Base-by-base conservation (phyloP, 495 filamentous ascomycete genomes). In the Hypoxylon perforatum region DNA sequence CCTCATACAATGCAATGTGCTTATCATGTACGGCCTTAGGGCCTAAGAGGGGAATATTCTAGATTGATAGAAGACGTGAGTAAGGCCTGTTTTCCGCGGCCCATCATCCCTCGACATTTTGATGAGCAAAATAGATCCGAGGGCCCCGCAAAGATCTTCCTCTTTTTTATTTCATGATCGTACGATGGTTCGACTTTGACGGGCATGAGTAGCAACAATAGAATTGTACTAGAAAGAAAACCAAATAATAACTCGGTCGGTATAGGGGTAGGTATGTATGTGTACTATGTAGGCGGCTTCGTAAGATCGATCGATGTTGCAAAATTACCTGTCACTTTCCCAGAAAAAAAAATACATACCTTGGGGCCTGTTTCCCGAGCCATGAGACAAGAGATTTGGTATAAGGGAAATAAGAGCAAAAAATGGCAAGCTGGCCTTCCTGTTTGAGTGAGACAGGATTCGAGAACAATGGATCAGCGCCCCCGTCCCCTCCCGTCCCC, bases 381-480 rank as follows among this genome's bases (percentile, higher is more conserved):
- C 19, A 47, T 21, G 28, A 52, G 45, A 64, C 45, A 44, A 25
- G 39, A 63, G 35, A 51, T 30, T 51, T 15, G 19, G 38, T 41
- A 17, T 41, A 9, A 3, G n/a, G 7, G 4, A 7, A 15, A 41
- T 15, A 17, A 0, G 15, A 14, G 14, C 1, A 4, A 6, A 18
- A 3, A 9, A n/a, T n/a, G n/a, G n/a, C n/a, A n/a, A n/a, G n/a
- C n/a, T 9, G 1, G 57, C 45, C 57, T 61, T 61, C 63, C 57
- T 57, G 57, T 61, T 67, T 61, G 57, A 45, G 50, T 54, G 56
- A 61, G 63, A 66, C 63, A 54, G 53, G 47, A 25, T 57, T 67
- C 63, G 57, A 57, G 52, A 67, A 67, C 57, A 41, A 14, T 30
- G 56, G 36, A 44, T 44, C 41, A 44, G 15, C 38, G 12, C 42